These are phyloP conservation scores for Hymenoscyphus albidus DNA, from an alignment of 2,329 filamentous ascomycete genomes.

Conservation along the genomic window DNA sequence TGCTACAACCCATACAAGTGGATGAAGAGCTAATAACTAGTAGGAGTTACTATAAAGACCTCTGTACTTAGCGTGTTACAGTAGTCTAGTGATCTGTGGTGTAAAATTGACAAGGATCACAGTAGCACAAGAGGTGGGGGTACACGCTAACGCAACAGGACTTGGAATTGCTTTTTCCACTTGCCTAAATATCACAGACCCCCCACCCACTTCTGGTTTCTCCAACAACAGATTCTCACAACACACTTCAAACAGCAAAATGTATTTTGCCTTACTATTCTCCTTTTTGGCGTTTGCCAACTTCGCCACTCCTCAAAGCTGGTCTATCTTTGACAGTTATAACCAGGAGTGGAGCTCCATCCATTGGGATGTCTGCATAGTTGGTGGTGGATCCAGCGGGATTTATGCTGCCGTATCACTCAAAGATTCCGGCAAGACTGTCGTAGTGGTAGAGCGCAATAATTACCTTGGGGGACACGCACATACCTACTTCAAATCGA, in stretches of 20 bases:
- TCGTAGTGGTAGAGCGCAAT: constrained; percentile 6
- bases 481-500: background rate
- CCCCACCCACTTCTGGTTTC: no score
- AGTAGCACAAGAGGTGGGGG: no score
- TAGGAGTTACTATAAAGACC: no score
- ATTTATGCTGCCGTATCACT: background rate
- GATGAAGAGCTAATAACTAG: no score
- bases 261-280: background rate
- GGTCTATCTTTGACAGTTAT: background rate
- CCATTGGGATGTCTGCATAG: background rate
- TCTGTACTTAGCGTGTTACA: no score
- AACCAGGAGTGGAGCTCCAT: background rate
- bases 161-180: no score
- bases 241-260: background rate
- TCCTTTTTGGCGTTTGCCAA: background rate
- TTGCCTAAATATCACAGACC: no score
- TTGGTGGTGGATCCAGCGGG: background rate
- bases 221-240: no score
- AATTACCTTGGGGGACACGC: constrained; percentile 2
- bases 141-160: no score
- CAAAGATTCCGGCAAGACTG: constrained; percentile 2
- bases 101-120: no score
- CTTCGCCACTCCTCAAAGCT: background rate
- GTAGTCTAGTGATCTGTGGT: no score
- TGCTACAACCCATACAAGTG: no score